These are phyloP conservation scores for Malus fusca DNA, from an alignment of 306 rosid genomes.

Conservation along the genomic window DNA sequence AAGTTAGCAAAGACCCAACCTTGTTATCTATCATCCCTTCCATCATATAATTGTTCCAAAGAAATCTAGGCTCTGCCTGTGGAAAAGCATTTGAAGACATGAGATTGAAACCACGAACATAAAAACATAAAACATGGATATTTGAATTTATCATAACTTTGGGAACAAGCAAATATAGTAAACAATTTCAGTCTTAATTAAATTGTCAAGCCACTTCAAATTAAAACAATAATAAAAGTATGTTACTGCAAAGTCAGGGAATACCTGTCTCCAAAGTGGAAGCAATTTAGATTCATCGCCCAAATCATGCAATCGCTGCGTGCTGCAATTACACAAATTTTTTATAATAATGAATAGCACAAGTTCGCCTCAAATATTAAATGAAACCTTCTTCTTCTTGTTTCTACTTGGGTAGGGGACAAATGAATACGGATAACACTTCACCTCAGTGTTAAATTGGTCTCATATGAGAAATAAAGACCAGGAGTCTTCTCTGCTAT, in stretches of 20 bases:
- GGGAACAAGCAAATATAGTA: conserved; percentile 1
- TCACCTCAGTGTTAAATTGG: conserved; percentile 94
- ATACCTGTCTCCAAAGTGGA: conserved; percentile 98
- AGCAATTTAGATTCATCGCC: conserved; percentile 78
- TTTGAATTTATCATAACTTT: conserved; percentile 3
- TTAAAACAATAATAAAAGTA: neutral
- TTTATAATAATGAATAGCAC: neutral
- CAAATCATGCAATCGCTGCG: conserved; percentile 65
- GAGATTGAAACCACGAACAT: conserved; percentile 16
- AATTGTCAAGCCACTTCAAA: conserved; percentile 1
- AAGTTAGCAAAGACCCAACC: conserved; percentile 33
- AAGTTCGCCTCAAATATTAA: neutral
- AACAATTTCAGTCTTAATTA: neutral
- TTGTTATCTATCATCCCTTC: conserved; percentile 89
- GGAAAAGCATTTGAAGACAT: conserved; percentile 22
- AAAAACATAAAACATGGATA: conserved; percentile 7
- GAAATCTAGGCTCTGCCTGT: conserved; percentile 96
- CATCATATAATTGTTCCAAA: conserved; percentile 92
- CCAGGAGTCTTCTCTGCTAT: conserved; percentile 83
- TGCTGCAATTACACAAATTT: conserved; percentile 40
- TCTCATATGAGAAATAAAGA: conserved; percentile 77
- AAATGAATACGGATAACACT: conserved; percentile 16
- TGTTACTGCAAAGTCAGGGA: conserved; percentile 1
- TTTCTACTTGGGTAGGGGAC: neutral
- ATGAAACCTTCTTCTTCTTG: neutral